These are phyloP conservation scores for Ilyonectria destructans DNA, from an alignment of 2,329 filamentous ascomycete species.

Conservation along the genomic window DNA sequence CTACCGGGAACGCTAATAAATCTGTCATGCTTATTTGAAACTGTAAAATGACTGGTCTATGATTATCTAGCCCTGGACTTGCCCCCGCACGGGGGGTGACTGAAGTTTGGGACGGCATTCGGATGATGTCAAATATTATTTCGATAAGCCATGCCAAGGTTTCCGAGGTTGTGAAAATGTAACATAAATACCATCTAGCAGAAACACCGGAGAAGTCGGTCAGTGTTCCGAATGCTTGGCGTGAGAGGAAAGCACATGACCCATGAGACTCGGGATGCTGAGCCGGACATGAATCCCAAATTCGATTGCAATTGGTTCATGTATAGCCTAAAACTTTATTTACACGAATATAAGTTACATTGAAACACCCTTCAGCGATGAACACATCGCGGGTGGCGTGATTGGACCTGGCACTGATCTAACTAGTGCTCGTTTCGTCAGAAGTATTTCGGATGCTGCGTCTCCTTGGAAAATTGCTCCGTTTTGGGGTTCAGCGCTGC, in stretches of 20 bases:
- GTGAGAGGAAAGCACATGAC: not conserved
- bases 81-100: no score
- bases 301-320: not conserved
- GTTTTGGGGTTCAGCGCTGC: conserved; percentile 28
- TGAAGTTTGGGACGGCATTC: no score
- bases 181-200: not conserved
- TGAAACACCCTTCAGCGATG: not conserved
- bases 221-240: not conserved
- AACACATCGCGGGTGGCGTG: not conserved
- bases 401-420: no score
- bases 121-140: not conserved
- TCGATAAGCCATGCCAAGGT: not conserved
- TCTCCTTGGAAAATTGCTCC: conserved; percentile 31
- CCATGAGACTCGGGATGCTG: not conserved
- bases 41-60: no score
- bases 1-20: no score
- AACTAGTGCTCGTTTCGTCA: conserved; percentile 2
- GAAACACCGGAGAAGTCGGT: not conserved
- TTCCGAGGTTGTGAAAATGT: not conserved
- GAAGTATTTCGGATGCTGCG: conserved; percentile 28
- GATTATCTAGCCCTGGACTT: no score
- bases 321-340: not conserved
- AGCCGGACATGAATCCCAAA: not conserved
- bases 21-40: no score
- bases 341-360: not conserved